Evolutionary conservation across 2,329 filamentous ascomycete species (phyloP), one percentile per base, ranked within the genome.

Genomic region (Apiospora hydei): DNA sequence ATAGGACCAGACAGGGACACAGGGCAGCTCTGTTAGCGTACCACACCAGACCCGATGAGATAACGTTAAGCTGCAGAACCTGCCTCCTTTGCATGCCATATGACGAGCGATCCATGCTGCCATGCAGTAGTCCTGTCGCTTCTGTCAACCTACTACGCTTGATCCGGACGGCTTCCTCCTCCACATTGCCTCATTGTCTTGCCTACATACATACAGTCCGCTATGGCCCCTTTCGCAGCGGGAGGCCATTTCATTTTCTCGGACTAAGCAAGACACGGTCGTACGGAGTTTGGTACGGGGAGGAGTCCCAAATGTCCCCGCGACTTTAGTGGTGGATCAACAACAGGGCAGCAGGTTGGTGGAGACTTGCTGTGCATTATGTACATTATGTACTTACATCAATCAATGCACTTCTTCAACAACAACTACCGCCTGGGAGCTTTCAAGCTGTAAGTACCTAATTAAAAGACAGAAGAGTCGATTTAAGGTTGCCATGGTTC

Each of bases 401-500:
- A n/a, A n/a, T n/a, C n/a, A n/a, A n/a, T n/a, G n/a, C n/a, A n/a
- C n/a, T n/a, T n/a, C n/a, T n/a, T n/a, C n/a, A n/a, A n/a, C n/a
- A 57, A 30, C 26, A 6, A 3, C 34, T 6, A 34, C 34, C 34
- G 34, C 34, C 34, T 34, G 34, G 34, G 34, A 6, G 34, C n/a
- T n/a, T n/a, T n/a, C n/a, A n/a, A n/a, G n/a, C n/a, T n/a, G n/a
- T n/a, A n/a, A 8, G n/a, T 18, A 57, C 26, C 26, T 24, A 57
- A 57, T 26, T 5, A 8, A 34, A 61, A 7, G 10, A 0, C 7
- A 53, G 13, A 24, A 13, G 30, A 10, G 53, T 61, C 18, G 30
- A 61, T 61, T 61, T 61, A 61, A 61, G 53, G 53, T 61, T 61
- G 30, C 53, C 53, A 34, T 34, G 34, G 16, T 61, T 61, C 53